Conservation (phyloP, 768 basidiomycete genomes). For the Suillus subluteus region DNA sequence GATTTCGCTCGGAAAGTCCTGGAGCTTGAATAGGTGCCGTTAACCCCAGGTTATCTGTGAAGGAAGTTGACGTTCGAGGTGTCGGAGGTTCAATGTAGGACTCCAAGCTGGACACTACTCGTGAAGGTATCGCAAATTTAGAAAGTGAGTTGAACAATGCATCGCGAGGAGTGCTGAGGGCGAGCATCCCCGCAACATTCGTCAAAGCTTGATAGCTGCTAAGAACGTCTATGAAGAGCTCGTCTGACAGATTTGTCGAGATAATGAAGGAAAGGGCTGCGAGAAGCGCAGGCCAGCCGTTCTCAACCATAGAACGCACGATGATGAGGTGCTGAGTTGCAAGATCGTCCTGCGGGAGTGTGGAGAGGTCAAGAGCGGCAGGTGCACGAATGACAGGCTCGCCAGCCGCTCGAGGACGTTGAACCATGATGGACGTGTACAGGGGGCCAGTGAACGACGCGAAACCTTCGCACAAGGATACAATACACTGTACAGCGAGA, state of each 20-base stretch:
- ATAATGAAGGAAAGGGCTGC: constrained; percentile 90
- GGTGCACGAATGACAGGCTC: constrained; percentile 72
- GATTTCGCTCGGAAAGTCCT: constrained; percentile 84
- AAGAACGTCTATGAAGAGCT: constrained; percentile 87
- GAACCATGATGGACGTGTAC: constrained; percentile 72
- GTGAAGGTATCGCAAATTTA: constrained; percentile 90
- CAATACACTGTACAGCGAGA: constrained; percentile 85
- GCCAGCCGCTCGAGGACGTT: constrained; percentile 63
- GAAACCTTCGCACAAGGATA: constrained; percentile 86
- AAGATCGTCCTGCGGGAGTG: constrained; percentile 56
- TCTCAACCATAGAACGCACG: constrained; percentile 79
- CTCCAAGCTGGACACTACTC: constrained; percentile 86
- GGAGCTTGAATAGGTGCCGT: constrained; percentile 59
- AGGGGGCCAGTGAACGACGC: constrained; percentile 73
- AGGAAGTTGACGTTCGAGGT: constrained; percentile 57
- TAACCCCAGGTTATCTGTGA: constrained; percentile 74
- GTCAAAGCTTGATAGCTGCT: constrained; percentile 83
- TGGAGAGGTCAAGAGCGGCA: constrained; percentile 65
- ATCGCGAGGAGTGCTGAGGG: constrained; percentile 83
- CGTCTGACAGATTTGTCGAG: constrained; percentile 88
- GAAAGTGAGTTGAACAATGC: constrained; percentile 90
- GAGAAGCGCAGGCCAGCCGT: constrained; percentile 90
- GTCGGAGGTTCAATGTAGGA: constrained; percentile 56
- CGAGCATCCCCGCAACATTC: constrained; percentile 88
- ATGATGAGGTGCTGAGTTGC: constrained; percentile 61